phyloP scores from a whole-genome alignment of 2,329 filamentous ascomycete genomes.

The Chaetomium olivaceum region DNA sequence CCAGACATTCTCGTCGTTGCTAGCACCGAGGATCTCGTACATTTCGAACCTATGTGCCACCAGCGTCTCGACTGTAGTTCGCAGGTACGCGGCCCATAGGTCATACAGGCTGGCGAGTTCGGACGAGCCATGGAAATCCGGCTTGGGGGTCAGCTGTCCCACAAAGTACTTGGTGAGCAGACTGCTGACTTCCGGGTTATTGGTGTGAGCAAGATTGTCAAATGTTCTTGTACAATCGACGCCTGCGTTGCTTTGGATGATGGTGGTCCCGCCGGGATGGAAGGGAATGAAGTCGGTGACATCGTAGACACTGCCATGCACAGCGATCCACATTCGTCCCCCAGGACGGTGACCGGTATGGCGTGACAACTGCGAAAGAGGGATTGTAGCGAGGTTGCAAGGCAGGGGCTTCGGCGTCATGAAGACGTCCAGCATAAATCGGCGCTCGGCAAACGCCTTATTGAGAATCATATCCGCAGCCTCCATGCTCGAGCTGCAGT shows the following conservation, averaged over 20 bases:
- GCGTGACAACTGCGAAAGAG: slow-evolving; percentile 50
- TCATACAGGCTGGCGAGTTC: slow-evolving; percentile 51
- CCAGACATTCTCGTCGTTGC: slow-evolving; percentile 47
- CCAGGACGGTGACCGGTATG: slow-evolving; percentile 53
- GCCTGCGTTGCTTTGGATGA: slow-evolving; percentile 57
- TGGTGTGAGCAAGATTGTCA: slow-evolving; percentile 55
- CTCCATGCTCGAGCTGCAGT: slow-evolving; percentile 53
- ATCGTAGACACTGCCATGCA: slow-evolving; percentile 56
- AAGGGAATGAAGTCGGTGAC: slow-evolving; percentile 55
- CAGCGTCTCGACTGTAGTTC: slow-evolving; percentile 51
- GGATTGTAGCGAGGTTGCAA: slow-evolving; percentile 52
- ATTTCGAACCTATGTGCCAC: slow-evolving; percentile 57
- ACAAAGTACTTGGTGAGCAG: slow-evolving; percentile 57
- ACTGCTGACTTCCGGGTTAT: slow-evolving; percentile 55
- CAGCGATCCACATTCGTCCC: slow-evolving; percentile 52
- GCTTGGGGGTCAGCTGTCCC: slow-evolving; percentile 52
- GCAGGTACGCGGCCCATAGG: slow-evolving; percentile 52
- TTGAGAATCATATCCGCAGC: slow-evolving; percentile 52
- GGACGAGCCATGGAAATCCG: slow-evolving; percentile 46
- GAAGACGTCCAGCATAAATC: slow-evolving; percentile 59
- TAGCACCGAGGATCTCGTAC: slow-evolving; percentile 49
- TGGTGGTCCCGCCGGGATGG: slow-evolving; percentile 55
- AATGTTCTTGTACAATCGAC: slow-evolving; percentile 55
- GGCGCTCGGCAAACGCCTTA: slow-evolving; percentile 55
- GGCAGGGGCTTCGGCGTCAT: slow-evolving; percentile 56